Evolutionary conservation across 1,284 basidiomycete species (phyloP).

Genomic region (Pisolithus thermaeus): DNA sequence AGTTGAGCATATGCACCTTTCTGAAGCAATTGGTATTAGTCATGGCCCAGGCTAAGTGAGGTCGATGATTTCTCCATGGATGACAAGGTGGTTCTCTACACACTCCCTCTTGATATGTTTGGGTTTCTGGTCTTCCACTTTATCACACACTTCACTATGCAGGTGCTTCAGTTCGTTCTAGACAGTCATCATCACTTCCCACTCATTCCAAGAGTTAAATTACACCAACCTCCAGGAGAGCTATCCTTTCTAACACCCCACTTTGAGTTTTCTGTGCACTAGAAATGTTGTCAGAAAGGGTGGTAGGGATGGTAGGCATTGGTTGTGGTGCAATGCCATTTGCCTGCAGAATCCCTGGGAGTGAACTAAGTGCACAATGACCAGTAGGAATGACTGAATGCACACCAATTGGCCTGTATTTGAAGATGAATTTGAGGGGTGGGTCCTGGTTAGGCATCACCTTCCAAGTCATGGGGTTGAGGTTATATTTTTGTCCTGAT

Average conservation of each 20-base stretch:
- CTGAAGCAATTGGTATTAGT: no score
- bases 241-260: constrained; percentile 3
- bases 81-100: background rate
- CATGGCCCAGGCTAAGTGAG: constrained; percentile 6
- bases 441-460: constrained; percentile 4
- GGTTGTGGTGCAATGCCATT: constrained; percentile 13
- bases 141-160: background rate
- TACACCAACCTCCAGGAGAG: constrained; percentile 9
- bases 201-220: background rate
- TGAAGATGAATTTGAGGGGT: constrained; percentile 13
- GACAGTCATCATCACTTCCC: background rate
- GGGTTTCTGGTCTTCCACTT: constrained; percentile 6
- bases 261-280: constrained; percentile 5
- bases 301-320: background rate
- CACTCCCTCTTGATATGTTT: constrained; percentile 13
- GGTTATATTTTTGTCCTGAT: background rate
- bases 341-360: constrained; percentile 16
- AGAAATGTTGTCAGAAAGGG: background rate
- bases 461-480: background rate
- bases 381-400: background rate
- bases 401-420: constrained; percentile 12
- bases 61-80: constrained; percentile 11
- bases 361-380: background rate
- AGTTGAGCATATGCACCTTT: no score
- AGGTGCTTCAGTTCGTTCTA: constrained; percentile 13